phyloP scores from a whole-genome alignment of 1,284 basidiomycete species.

The Ceratobasidium sp. region DNA sequence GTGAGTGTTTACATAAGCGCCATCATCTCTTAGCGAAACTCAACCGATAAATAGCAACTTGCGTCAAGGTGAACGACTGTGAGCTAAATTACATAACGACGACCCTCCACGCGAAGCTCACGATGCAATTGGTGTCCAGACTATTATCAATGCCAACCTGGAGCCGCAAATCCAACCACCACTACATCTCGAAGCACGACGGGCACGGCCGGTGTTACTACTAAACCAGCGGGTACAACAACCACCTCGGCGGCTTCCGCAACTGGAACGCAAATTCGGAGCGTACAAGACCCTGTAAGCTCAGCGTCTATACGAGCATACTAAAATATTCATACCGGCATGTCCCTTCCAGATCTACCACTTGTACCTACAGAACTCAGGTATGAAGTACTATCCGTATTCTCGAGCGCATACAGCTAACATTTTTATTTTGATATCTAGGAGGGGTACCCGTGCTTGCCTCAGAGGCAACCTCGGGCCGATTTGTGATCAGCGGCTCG shows the following conservation, averaged over 20 bases:
- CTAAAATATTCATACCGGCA: not conserved
- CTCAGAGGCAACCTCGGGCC: conserved; percentile 66
- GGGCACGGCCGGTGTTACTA: not conserved
- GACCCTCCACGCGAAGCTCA: not conserved
- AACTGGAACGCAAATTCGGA: conserved; percentile 68
- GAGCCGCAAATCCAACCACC: not conserved
- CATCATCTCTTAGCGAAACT: not conserved
- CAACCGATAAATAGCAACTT: conserved; percentile 20
- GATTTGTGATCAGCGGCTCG: conserved; percentile 66
- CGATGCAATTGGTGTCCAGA: not conserved
- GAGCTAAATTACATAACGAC: not conserved
- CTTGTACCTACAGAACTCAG: conserved; percentile 68
- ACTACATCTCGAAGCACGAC: conserved; percentile 3
- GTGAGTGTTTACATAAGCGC: not conserved
- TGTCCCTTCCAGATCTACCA: conserved; percentile 58
- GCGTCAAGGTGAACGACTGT: conserved; percentile 44
- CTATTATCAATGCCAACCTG: conserved; percentile 42
- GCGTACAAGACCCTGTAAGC: conserved; percentile 65
- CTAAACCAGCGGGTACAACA: conserved; percentile 16
- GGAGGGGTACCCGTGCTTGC: conserved; percentile 67
- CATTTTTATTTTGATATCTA: conserved; percentile 49
- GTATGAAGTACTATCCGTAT: conserved; percentile 54
- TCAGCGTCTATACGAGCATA: not conserved
- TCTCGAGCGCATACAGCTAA: conserved; percentile 11
- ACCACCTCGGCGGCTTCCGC: conserved; percentile 56